Evolutionary conservation across 768 basidiomycete species (phyloP).

Genomic region (Hortiboletus campestris): DNA sequence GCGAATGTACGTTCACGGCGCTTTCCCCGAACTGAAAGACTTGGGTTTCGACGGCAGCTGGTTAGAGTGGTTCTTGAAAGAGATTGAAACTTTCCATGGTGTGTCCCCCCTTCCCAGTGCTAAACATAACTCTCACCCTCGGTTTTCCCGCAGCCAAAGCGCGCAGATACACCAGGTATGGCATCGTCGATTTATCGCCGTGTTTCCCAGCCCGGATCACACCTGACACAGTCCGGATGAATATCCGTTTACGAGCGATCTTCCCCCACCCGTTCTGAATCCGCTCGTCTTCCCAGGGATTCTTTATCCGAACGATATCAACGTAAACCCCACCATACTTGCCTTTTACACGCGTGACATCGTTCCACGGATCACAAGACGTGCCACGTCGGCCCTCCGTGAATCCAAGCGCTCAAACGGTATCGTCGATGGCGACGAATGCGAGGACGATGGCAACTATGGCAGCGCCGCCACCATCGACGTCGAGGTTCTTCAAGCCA

Average conservation of each 20-base stretch:
- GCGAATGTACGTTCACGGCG: conserved; percentile 78
- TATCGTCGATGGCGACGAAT: conserved; percentile 64
- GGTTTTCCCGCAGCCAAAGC: conserved; percentile 71
- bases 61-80: conserved; percentile 97
- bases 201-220: background rate
- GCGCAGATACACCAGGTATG: conserved; percentile 87
- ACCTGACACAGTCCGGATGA: conserved; percentile 81
- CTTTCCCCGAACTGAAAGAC: conserved; percentile 73
- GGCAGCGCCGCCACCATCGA: conserved; percentile 94
- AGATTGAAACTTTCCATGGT: conserved; percentile 96
- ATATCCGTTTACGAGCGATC: conserved; percentile 85
- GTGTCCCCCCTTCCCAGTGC: conserved; percentile 27
- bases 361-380: conserved; percentile 83
- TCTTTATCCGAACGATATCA: conserved; percentile 75
- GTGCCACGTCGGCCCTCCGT: conserved; percentile 65
- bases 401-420: conserved; percentile 65
- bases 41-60: conserved; percentile 82
- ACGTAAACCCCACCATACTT: conserved; percentile 84
- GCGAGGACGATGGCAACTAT: conserved; percentile 96
- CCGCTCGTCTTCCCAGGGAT: conserved; percentile 72
- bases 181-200: background rate
- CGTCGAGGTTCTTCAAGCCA: conserved; percentile 95
- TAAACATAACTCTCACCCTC: conserved; percentile 3
- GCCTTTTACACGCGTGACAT: conserved; percentile 86
- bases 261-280: conserved; percentile 80